Evolutionary conservation across 371 early-diverging fungal genomes (phyloP).

Genomic region (Rhizopus arrhizus): DNA sequence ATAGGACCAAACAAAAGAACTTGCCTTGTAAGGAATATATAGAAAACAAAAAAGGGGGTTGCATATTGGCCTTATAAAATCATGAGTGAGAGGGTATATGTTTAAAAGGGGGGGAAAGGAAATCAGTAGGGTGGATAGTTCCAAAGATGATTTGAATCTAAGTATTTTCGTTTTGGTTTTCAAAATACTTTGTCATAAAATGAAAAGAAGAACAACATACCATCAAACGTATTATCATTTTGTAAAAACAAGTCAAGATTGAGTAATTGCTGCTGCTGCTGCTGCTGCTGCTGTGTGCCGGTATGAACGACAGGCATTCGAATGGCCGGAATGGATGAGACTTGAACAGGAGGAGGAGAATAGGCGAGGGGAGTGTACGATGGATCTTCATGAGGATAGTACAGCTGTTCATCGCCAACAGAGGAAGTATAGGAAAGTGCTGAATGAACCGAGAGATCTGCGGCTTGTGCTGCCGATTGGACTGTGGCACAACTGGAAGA

Average conservation of each 20-base stretch:
- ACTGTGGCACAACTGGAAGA: not conserved
- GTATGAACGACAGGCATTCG: not conserved
- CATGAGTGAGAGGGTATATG: not conserved
- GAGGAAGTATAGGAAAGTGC: no score
- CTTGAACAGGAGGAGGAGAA: not conserved
- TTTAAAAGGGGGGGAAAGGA: not conserved
- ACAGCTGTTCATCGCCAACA: no score
- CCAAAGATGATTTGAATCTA: not conserved
- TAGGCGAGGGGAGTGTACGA: not conserved
- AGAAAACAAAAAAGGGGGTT: not conserved
- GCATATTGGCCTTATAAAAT: not conserved
- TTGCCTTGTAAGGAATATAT: constrained; percentile 2
- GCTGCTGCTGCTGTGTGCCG: not conserved
- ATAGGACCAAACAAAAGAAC: constrained; percentile 1
- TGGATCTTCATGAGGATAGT: not conserved
- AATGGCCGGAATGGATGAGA: not conserved
- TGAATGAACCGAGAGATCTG: not conserved
- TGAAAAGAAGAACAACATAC: not conserved
- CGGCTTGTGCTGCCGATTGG: not conserved
- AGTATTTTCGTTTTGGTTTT: not conserved
- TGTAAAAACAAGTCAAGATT: not conserved
- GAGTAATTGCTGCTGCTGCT: not conserved
- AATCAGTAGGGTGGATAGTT: not conserved
- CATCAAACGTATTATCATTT: not conserved
- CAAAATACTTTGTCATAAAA: not conserved